Evolutionary conservation across 148 eudicot species (phyloP).

Genomic region (Bassia scoparia): DNA sequence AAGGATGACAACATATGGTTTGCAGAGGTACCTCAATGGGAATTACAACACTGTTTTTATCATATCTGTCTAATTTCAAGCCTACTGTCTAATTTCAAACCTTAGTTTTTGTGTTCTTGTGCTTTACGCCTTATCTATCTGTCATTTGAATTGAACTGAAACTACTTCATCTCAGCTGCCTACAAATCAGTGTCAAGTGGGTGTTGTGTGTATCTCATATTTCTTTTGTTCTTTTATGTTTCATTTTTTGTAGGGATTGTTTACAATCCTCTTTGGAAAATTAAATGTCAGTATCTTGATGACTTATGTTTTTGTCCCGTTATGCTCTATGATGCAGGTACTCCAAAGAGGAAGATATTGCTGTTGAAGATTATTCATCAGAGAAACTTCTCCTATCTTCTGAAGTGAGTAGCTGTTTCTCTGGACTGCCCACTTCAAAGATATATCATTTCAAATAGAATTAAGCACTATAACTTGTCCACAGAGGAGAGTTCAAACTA

Average conservation of each 20-base stretch:
- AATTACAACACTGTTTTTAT: background rate
- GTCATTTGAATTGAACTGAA: background rate
- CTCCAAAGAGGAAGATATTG: conserved; percentile 83
- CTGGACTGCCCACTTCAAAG: background rate
- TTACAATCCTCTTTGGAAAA: too few relatives aligned
- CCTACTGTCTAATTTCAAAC: background rate
- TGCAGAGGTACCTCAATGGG: background rate
- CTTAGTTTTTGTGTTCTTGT: background rate
- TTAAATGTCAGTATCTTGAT: background rate
- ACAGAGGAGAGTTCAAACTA: too few relatives aligned
- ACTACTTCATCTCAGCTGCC: background rate
- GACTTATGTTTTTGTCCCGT: background rate
- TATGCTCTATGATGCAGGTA: conserved; percentile 49
- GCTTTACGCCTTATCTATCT: background rate
- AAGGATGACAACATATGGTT: background rate
- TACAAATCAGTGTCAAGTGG: too few relatives aligned
- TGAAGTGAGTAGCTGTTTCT: conserved; percentile 58
- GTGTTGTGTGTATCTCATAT: too few relatives aligned
- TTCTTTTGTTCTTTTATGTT: too few relatives aligned
- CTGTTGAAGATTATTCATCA: conserved; percentile 38
- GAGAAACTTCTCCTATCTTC: conserved; percentile 72
- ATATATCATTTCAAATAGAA: too few relatives aligned
- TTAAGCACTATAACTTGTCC: too few relatives aligned
- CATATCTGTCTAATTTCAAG: background rate
- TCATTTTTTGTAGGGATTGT: too few relatives aligned